Evolutionary conservation across 148 eudicot genomes (phyloP).

Genomic region (Selenicereus undatus): DNA sequence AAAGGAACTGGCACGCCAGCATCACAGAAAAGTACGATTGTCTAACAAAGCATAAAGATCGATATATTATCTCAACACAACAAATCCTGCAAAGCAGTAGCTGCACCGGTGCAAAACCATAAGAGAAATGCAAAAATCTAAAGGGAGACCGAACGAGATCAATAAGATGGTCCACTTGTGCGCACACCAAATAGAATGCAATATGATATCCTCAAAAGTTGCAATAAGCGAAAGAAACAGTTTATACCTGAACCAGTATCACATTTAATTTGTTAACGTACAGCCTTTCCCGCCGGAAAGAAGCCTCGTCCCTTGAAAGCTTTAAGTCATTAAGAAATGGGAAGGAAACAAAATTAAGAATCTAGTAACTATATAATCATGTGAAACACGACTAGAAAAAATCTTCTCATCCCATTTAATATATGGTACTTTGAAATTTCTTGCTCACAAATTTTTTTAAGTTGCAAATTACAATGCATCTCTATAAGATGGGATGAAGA

Average conservation of each 20-base stretch:
- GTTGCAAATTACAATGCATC: neutral
- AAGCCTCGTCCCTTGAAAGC: slow-evolving; percentile 88
- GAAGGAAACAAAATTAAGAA: neutral
- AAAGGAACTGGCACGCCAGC: neutral
- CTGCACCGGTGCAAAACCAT: neutral
- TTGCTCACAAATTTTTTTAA: neutral
- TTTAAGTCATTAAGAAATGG: slow-evolving; percentile 4
- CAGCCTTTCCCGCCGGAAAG: slow-evolving; percentile 87
- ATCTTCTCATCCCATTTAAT: neutral
- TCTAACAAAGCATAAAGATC: neutral
- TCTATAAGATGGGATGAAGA: neutral
- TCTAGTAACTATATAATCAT: neutral
- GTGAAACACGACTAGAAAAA: neutral
- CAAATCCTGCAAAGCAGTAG: neutral
- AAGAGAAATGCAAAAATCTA: neutral
- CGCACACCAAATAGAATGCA: neutral
- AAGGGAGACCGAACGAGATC: neutral
- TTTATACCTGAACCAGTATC: slow-evolving; percentile 82
- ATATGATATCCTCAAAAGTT: neutral
- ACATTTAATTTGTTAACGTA: slow-evolving; percentile 92
- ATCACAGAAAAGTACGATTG: neutral
- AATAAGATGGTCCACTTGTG: neutral
- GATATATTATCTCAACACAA: neutral
- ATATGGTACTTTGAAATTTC: neutral
- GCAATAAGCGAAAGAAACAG: neutral